Evolutionary conservation across 495 filamentous ascomycete genomes (phyloP).

Genomic region (Neurospora discreta): DNA sequence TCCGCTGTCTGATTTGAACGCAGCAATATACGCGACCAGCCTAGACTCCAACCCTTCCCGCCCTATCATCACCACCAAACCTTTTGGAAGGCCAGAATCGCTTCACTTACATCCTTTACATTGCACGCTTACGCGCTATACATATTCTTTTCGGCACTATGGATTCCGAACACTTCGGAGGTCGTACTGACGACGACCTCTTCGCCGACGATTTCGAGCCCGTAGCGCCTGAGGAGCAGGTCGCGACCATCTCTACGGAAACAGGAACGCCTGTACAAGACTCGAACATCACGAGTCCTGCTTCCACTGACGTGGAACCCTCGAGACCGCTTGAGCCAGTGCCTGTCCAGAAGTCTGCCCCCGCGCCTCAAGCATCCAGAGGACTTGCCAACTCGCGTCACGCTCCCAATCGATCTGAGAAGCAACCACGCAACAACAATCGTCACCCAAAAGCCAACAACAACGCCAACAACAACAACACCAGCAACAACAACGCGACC

Average conservation of each 20-base stretch:
- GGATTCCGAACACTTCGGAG: constrained; percentile 36
- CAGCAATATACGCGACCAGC: background rate
- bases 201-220: constrained; percentile 42
- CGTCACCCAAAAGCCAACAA: background rate
- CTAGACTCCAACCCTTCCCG: background rate
- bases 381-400: constrained; percentile 32
- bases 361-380: constrained; percentile 4
- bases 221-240: constrained; percentile 14
- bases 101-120: background rate
- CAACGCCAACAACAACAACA: background rate
- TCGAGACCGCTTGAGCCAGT: background rate
- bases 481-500: background rate
- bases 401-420: constrained; percentile 12
- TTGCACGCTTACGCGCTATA: background rate
- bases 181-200: constrained; percentile 40
- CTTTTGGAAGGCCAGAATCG: background rate
- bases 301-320: constrained; percentile 8
- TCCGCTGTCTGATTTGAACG: background rate
- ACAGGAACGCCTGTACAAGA: background rate
- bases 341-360: background rate
- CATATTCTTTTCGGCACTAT: background rate
- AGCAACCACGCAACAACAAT: constrained; percentile 10
- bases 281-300: constrained; percentile 8
- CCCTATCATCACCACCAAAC: background rate
- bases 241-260: background rate